Evolutionary conservation across 1,139 yeast genomes (phyloP).

Genomic region (Meyerozyma elateridarum): DNA sequence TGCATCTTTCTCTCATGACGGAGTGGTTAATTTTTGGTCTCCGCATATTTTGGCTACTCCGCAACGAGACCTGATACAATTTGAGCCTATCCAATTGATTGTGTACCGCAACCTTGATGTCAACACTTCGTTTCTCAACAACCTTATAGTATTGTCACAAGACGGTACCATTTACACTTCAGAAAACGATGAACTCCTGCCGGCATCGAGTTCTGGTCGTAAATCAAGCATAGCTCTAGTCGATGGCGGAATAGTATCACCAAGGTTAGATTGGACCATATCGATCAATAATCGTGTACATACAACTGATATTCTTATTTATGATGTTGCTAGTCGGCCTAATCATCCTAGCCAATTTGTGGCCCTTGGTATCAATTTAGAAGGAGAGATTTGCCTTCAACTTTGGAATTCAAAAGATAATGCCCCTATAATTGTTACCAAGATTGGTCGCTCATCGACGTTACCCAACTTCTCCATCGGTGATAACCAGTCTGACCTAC

Average conservation of each 20-base stretch:
- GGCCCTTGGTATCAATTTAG: not conserved
- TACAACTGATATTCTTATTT: not conserved
- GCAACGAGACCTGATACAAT: constrained; percentile 17
- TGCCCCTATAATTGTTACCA: too few species aligned
- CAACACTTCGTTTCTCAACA: too few species aligned
- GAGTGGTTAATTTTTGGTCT: constrained; percentile 39
- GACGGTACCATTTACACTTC: too few species aligned
- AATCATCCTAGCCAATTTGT: not conserved
- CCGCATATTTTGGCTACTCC: constrained; percentile 33
- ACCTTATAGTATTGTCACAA: too few species aligned
- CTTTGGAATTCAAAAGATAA: constrained; percentile 1
- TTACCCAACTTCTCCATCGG: too few species aligned
- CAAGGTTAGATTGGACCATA: constrained; percentile 2
- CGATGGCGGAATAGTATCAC: not conserved
- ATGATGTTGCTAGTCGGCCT: not conserved
- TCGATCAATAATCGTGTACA: not conserved
- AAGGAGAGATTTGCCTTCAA: not conserved
- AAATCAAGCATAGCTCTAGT: not conserved
- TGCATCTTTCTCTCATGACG: constrained; percentile 31
- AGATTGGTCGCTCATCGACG: too few species aligned
- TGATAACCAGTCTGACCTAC: constrained; percentile 4
- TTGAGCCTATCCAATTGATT: constrained; percentile 12
- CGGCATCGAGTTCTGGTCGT: not conserved
- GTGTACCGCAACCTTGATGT: constrained; percentile 11
- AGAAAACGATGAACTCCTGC: too few species aligned